Conservation (phyloP, 495 filamentous ascomycete species). For the Aspergillus bridgeri region DNA sequence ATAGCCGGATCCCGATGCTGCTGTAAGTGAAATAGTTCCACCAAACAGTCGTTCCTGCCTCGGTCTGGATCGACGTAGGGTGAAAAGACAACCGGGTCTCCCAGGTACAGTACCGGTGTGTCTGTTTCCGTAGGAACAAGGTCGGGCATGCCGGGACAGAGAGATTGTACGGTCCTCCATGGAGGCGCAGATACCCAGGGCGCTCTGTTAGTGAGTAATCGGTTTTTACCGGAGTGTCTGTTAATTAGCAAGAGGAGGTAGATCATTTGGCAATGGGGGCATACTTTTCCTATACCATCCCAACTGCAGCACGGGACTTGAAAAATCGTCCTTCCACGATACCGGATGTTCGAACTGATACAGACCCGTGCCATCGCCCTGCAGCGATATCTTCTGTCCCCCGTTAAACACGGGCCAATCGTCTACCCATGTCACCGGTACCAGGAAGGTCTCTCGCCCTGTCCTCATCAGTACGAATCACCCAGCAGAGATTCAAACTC, state of each 20-base stretch:
- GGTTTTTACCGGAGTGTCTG: conserved; percentile 30
- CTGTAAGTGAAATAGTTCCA: conserved; percentile 41
- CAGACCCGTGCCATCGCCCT: conserved; percentile 27
- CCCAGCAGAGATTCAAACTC: not conserved
- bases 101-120: conserved; percentile 31
- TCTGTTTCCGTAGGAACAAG: conserved; percentile 44
- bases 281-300: conserved; percentile 46
- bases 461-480: not conserved
- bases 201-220: conserved; percentile 37
- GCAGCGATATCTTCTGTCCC: conserved; percentile 38
- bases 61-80: conserved; percentile 25
- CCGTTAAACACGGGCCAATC: conserved; percentile 49
- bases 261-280: not conserved
- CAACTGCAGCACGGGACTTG: conserved; percentile 17
- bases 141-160: conserved; percentile 39
- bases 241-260: not conserved
- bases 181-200: conserved; percentile 33
- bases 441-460: conserved; percentile 48
- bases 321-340: conserved; percentile 42
- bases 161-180: conserved; percentile 41
- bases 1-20: conserved; percentile 32
- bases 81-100: conserved; percentile 32
- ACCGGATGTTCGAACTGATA: conserved; percentile 21
- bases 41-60: conserved; percentile 42
- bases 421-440: conserved; percentile 42